These are phyloP conservation scores for Mytilinidion resinicola DNA, from an alignment of 495 filamentous ascomycete genomes.

Conservation along the genomic window DNA sequence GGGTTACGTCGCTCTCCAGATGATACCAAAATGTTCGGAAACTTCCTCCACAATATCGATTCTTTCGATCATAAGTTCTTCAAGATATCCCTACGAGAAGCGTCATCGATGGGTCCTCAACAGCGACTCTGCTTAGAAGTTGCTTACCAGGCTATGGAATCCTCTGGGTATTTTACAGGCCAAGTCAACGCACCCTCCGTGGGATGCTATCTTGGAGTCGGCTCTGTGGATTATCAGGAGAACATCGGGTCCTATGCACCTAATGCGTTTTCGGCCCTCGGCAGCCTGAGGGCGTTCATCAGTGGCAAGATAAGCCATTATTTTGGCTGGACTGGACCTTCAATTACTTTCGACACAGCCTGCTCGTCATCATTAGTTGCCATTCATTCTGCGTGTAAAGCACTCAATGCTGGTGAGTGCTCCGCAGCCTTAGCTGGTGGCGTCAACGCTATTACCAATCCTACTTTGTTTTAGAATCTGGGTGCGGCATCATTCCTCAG, in stretches of 20 bases:
- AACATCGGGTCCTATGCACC: slow-evolving; percentile 29
- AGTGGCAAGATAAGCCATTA: not conserved
- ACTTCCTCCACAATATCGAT: not conserved
- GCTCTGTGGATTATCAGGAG: slow-evolving; percentile 30
- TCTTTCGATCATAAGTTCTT: not conserved
- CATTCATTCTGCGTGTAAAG: not conserved
- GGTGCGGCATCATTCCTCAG: not conserved
- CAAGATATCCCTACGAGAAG: not conserved
- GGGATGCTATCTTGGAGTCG: slow-evolving; percentile 7
- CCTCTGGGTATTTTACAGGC: slow-evolving; percentile 1
- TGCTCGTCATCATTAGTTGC: slow-evolving; percentile 1
- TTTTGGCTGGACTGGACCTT: not conserved
- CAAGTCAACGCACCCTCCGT: not conserved
- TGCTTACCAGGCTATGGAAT: not conserved
- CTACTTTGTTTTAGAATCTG: not conserved
- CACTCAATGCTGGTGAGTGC: not conserved
- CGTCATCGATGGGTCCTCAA: not conserved
- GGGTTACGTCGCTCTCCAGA: not conserved
- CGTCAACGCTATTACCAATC: not conserved
- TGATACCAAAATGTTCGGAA: not conserved
- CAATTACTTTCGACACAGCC: not conserved
- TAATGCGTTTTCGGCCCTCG: not conserved
- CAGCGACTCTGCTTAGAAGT: not conserved
- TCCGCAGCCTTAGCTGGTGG: not conserved
- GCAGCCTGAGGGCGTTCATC: not conserved